Percentiles rank a stretch among this genome's conserved stretches.
phyloP scores from a whole-genome alignment of 768 basidiomycete genomes.

The Pleurotus giganteus region DNA sequence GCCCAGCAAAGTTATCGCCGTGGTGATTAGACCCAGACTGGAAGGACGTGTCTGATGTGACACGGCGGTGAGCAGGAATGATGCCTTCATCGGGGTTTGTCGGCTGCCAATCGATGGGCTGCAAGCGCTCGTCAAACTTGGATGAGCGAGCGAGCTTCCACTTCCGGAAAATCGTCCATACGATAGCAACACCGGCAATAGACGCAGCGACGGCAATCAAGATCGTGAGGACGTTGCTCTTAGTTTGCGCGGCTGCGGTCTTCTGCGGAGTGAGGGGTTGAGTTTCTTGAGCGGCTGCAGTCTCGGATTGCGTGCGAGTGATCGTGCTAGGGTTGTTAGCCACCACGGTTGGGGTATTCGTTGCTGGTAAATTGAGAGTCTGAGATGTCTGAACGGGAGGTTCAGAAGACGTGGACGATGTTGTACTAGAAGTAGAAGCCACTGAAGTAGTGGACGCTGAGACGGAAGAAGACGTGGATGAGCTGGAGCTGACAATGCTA shows the following conservation, averaged over 20 bases:
- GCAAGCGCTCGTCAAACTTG: conserved; percentile 80
- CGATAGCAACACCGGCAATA: conserved; percentile 64
- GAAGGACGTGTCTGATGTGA: conserved; percentile 63
- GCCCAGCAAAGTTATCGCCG: conserved; percentile 19
- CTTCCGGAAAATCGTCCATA: conserved; percentile 91
- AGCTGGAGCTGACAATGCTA: conserved; percentile 10
- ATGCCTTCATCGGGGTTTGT: conserved; percentile 46
- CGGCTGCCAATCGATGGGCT: conserved; percentile 90
- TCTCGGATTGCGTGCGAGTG: conserved; percentile 19
- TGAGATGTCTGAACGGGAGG: not conserved
- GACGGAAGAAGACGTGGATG: conserved; percentile 4
- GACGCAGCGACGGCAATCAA: conserved; percentile 70
- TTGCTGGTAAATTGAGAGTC: not conserved
- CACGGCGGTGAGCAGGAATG: conserved; percentile 49
- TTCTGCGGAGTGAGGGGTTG: conserved; percentile 22
- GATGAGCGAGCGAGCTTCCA: conserved; percentile 85
- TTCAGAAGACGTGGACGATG: not conserved
- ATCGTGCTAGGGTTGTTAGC: conserved; percentile 13
- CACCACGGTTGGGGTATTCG: not conserved
- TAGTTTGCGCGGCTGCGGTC: conserved; percentile 25
- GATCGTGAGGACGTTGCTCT: conserved; percentile 50
- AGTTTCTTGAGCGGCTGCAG: conserved; percentile 26
- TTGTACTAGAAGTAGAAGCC: conserved; percentile 15
- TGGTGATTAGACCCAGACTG: conserved; percentile 49
- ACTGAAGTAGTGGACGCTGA: conserved; percentile 6